Conservation (phyloP, 352 stramenopile genomes). For the Phytopythium ostracodes region DNA sequence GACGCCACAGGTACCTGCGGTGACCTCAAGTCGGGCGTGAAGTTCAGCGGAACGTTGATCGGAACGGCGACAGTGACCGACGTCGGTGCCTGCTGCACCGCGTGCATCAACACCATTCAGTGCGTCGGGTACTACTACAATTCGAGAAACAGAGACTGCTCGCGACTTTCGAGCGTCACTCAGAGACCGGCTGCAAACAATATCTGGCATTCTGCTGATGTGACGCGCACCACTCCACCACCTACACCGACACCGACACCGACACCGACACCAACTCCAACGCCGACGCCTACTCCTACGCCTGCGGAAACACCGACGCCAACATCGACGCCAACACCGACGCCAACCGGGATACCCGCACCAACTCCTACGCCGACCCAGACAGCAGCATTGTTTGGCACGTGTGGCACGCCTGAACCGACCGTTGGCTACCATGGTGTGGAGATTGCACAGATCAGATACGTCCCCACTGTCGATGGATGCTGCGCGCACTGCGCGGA, state of each 20-base stretch:
- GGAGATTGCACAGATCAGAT: too few relatives aligned
- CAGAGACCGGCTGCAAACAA: too few relatives aligned
- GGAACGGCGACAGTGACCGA: background rate
- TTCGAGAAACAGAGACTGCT: background rate
- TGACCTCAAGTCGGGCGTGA: background rate
- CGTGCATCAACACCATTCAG: background rate
- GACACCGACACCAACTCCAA: background rate
- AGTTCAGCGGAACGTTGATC: background rate
- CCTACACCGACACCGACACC: background rate
- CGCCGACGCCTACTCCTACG: background rate
- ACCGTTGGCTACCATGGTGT: too few relatives aligned
- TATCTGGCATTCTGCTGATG: too few relatives aligned
- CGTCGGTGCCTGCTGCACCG: background rate
- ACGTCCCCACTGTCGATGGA: too few relatives aligned
- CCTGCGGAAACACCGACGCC: too few relatives aligned
- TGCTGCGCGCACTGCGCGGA: too few relatives aligned
- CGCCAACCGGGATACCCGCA: too few relatives aligned
- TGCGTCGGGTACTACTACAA: background rate
- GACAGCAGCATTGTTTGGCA: too few relatives aligned
- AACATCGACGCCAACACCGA: too few relatives aligned
- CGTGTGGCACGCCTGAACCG: too few relatives aligned
- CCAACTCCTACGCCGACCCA: too few relatives aligned
- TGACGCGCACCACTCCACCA: background rate
- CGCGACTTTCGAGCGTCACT: background rate
- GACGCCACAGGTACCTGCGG: background rate